phyloP scores from a whole-genome alignment of 2,329 filamentous ascomycete genomes.

The Didymella sp. region DNA sequence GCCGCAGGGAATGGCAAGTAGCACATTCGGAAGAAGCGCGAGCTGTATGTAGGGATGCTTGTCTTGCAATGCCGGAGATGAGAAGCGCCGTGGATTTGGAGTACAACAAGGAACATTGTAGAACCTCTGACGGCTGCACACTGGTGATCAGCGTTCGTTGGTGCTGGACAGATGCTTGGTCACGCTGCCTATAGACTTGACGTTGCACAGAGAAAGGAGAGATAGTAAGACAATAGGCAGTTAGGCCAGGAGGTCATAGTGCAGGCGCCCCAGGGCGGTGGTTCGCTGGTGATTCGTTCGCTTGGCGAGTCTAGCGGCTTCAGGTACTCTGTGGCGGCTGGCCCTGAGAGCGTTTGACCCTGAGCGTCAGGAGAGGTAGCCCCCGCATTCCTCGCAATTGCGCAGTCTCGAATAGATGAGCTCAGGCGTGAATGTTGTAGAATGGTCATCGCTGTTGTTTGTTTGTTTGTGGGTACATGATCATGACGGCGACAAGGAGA shows the following conservation, averaged over 20 bases:
- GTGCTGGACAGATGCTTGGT: conserved; percentile 3
- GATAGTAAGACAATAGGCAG: conserved; percentile 25
- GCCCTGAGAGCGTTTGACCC: conserved; percentile 28
- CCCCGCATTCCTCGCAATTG: conserved; percentile 23
- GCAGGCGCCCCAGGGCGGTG: conserved; percentile 22
- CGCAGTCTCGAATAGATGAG: neutral
- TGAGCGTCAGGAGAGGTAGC: conserved; percentile 17
- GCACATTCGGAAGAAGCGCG: neutral
- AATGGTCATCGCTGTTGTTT: neutral
- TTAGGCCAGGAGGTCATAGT: conserved; percentile 29
- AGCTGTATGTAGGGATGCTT: conserved; percentile 4
- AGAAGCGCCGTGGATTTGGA: neutral
- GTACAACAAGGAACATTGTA: neutral
- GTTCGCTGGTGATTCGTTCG: conserved; percentile 28
- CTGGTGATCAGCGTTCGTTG: neutral
- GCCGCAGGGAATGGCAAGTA: conserved; percentile 15
- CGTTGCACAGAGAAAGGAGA: conserved; percentile 23
- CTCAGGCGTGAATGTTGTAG: neutral
- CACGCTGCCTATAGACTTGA: conserved; percentile 5
- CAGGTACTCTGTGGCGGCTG: conserved; percentile 26
- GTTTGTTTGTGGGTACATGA: neutral
- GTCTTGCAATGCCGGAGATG: neutral
- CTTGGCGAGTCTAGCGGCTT: conserved; percentile 32
- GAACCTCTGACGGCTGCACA: neutral
- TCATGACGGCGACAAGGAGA: neutral